These are phyloP conservation scores for Yamadazyma endophytica DNA, from an alignment of 805 yeast species.

Conservation along the genomic window DNA sequence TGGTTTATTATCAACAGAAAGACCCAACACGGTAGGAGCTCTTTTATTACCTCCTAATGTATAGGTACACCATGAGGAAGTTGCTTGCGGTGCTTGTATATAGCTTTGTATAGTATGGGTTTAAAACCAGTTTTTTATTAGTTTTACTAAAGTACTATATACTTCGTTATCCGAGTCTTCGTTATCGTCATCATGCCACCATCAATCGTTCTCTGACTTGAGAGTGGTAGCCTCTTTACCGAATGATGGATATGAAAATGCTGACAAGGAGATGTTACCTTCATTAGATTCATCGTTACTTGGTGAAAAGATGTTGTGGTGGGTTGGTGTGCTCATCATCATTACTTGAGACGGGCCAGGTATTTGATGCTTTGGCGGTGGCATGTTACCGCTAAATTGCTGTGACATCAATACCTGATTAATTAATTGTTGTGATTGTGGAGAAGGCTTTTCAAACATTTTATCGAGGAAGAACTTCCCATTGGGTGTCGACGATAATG, in stretches of 20 bases:
- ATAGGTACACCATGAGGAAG: constrained; percentile 14
- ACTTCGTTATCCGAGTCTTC: no score
- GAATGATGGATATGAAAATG: constrained; percentile 13
- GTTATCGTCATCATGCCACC: no score
- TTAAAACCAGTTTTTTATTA: no score
- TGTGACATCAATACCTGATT: constrained; percentile 13
- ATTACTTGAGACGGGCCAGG: constrained; percentile 14
- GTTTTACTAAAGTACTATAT: no score
- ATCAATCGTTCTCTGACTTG: no score
- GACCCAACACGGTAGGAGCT: constrained; percentile 73
- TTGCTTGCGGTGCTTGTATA: no score
- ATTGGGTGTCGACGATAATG: constrained; percentile 35
- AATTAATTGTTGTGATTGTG: constrained; percentile 18
- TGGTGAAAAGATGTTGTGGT: constrained; percentile 24
- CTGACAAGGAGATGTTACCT: constrained; percentile 8
- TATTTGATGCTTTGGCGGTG: constrained; percentile 19
- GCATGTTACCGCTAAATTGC: constrained; percentile 20
- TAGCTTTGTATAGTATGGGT: no score
- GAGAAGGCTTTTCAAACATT: constrained; percentile 38
- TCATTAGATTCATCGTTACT: constrained; percentile 7
- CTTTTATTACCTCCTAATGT: constrained; percentile 67
- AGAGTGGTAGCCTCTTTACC: no score
- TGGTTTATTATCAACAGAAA: constrained; percentile 74
- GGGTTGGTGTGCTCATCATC: constrained; percentile 44
- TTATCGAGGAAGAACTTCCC: constrained; percentile 36